Base-by-base conservation (phyloP, 106 monocot species). In the Dioscorea dumetorum region DNA sequence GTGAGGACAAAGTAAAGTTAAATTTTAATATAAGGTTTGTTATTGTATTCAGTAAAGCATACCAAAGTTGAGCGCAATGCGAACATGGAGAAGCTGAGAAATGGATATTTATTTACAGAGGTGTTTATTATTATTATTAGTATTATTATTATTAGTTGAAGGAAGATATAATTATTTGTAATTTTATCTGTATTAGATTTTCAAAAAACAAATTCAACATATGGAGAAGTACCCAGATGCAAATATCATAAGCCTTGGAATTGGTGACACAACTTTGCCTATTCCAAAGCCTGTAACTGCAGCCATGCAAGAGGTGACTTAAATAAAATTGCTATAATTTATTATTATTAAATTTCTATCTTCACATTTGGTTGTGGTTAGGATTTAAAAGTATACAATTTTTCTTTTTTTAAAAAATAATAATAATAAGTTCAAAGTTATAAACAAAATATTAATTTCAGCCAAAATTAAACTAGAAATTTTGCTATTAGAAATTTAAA, bases 31-130 rank as follows among this genome's bases (percentile, higher is more conserved):
- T 41, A 41, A 3, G n/a, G 41, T 41, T 41, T 41, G 41, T 10
- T 10, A 10, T 41, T 8, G 9, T 0, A 8, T 3, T 8, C 41
- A 41, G 41, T 6, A 41, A 8, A 41, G 9, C 41, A 48, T 53
- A 86, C 81, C 15, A 88, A 76, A 69, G 83, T 95, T 19, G 20
- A 77, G 22, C 83, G 95, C 67, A 95, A 91, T 78, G 63, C 69
- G 33, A 83, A 95, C 83, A 83, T 95, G 91, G 84, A 84, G 49
- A 91, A 84, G 59, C 79, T 95, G 58, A 78, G 68, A 49, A 88
- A 71, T 68, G 91, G 85, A 18, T 95, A 88, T 64, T 79, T 95
- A 12, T 95, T 95, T 61, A 91, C 88, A 15, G 88, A 95, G 91
- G 95, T 95, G 58, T 19, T 16, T 5, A 35, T 15, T 12, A 52